phyloP scores from a whole-genome alignment of 306 rosid species.

The Alnus glutinosa region DNA sequence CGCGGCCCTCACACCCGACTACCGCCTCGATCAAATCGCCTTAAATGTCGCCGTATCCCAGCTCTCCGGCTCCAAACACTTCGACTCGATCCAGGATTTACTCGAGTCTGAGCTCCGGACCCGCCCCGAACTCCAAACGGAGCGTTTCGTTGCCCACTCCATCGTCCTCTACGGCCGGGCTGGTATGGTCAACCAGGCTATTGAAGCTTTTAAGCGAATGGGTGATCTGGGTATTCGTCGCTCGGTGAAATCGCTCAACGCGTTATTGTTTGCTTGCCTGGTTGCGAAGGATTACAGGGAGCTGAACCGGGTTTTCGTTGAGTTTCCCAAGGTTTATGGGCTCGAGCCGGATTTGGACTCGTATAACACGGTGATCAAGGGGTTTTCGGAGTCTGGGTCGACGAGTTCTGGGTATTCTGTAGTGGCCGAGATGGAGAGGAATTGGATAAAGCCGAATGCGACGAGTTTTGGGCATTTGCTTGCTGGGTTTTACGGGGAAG shows the following conservation, averaged over 20 bases:
- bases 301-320: slow-evolving; percentile 54
- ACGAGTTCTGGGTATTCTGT: slow-evolving; percentile 56
- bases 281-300: slow-evolving; percentile 60
- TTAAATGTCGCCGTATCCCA: slow-evolving; percentile 62
- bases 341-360: slow-evolving; percentile 63
- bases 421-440: slow-evolving; percentile 75
- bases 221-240: slow-evolving; percentile 40
- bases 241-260: slow-evolving; percentile 60
- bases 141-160: slow-evolving; percentile 61
- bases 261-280: slow-evolving; percentile 58
- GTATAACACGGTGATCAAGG: slow-evolving; percentile 57
- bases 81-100: slow-evolving; percentile 54
- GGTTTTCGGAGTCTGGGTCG: slow-evolving; percentile 65
- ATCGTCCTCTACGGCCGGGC: slow-evolving; percentile 82
- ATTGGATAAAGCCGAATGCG: slow-evolving; percentile 47
- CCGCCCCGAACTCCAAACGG: slow-evolving; percentile 64
- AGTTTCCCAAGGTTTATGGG: slow-evolving; percentile 56
- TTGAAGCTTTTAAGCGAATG: slow-evolving; percentile 49
- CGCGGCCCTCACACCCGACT: slow-evolving; percentile 67
- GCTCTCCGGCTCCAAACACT: slow-evolving; percentile 58
- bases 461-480: slow-evolving; percentile 41
- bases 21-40: slow-evolving; percentile 64
- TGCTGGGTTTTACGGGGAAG: slow-evolving; percentile 66
- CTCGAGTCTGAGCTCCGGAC: slow-evolving; percentile 51
- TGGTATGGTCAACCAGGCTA: slow-evolving; percentile 60